A percentile compares a stretch with the other conserved stretches of the same genome.
Evolutionary conservation across 208 protist genomes (phyloP).

Genomic region (Trypanosoma brucei): DNA sequence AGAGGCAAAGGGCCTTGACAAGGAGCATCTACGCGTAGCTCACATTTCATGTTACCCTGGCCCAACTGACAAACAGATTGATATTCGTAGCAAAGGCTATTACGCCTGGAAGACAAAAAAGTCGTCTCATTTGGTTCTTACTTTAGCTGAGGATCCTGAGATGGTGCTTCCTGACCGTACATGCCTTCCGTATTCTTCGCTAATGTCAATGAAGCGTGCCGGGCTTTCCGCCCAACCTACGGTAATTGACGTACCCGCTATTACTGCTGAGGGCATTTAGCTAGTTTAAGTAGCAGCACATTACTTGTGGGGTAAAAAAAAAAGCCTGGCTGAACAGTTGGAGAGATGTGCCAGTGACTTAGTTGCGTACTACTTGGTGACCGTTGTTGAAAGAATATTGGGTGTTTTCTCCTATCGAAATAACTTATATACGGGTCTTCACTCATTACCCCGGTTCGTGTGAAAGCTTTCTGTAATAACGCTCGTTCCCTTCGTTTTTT

Average conservation of each 20-base stretch:
- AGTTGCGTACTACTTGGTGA: no score
- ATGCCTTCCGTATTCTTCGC: constrained; percentile 78
- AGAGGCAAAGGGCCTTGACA: constrained; percentile 83
- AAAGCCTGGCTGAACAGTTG: no score
- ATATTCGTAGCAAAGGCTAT: constrained; percentile 84
- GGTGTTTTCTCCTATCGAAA: no score
- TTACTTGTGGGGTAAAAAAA: no score
- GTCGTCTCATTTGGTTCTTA: constrained; percentile 81
- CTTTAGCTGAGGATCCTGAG: constrained; percentile 81
- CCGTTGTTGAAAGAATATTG: no score
- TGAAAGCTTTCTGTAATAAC: no score
- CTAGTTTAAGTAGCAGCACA: not conserved
- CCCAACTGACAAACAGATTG: constrained; percentile 88
- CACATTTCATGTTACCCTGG: constrained; percentile 80
- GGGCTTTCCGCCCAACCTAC: constrained; percentile 59
- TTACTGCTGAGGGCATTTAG: constrained; percentile 87
- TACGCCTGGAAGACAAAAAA: constrained; percentile 90
- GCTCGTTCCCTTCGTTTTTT: no score
- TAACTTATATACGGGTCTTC: no score
- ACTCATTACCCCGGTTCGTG: no score
- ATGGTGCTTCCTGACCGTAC: constrained; percentile 89
- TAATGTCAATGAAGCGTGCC: constrained; percentile 79
- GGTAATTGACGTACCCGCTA: constrained; percentile 81
- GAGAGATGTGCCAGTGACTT: no score
- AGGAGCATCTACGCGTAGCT: constrained; percentile 81